Percentiles rank a stretch among this genome's conserved stretches.
Evolutionary conservation across 2,329 filamentous ascomycete genomes (phyloP).

Genomic region (Epichloe aotearoae): DNA sequence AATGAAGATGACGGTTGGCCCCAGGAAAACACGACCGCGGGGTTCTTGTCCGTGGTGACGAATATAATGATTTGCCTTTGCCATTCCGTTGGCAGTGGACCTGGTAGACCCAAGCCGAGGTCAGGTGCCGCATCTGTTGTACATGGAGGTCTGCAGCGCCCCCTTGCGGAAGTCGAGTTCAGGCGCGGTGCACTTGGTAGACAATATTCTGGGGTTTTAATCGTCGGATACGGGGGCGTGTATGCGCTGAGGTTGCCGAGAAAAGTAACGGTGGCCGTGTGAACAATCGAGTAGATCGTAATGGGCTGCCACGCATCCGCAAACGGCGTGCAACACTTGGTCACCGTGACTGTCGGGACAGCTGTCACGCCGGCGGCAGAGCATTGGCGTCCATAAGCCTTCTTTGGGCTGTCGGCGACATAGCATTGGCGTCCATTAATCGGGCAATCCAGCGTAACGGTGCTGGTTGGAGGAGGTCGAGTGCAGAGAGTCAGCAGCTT

Average conservation of each 20-base stretch:
- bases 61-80: conserved; percentile 22
- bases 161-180: too few relatives aligned
- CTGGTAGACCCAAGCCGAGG: neutral
- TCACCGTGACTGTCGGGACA: conserved; percentile 5
- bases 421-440: neutral
- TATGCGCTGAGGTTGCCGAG: conserved; percentile 31
- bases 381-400: neutral
- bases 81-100: accelerated
- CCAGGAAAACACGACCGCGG: conserved; percentile 31
- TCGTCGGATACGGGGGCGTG: conserved; percentile 29
- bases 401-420: neutral
- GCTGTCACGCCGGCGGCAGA: neutral
- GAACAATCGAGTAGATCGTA: conserved; percentile 30
- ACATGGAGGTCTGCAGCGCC: too few relatives aligned
- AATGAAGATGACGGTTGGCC: conserved; percentile 27
- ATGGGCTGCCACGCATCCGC: conserved; percentile 14
- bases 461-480: neutral
- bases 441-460: conserved; percentile 4
- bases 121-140: too few relatives aligned
- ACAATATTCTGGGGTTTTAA: conserved; percentile 28
- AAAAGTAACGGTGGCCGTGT: conserved; percentile 38
- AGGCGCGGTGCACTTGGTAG: too few relatives aligned
- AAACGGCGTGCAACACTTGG: conserved; percentile 21
- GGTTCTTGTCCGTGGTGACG: conserved; percentile 42
- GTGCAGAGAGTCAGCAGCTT: neutral